These are phyloP conservation scores for Suillus subalutaceus DNA, from an alignment of 768 basidiomycete species.

Conservation along the genomic window DNA sequence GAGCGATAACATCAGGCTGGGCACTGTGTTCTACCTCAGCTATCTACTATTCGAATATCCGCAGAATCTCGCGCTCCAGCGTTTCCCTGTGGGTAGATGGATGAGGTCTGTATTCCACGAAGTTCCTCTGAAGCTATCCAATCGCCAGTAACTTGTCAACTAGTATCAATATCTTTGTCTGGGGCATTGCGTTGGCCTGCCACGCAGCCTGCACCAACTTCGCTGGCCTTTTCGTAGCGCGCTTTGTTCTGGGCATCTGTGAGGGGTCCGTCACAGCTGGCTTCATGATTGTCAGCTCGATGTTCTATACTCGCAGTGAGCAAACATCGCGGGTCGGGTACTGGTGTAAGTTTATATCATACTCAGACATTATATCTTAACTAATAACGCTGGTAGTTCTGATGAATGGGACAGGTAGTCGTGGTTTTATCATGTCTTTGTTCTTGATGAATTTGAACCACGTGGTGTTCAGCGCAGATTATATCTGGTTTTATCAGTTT, in stretches of 20 bases:
- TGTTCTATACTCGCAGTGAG: constrained; percentile 78
- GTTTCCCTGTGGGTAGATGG: constrained; percentile 79
- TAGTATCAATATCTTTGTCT: constrained; percentile 67
- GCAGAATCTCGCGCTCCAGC: constrained; percentile 71
- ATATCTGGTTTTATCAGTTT: constrained; percentile 71
- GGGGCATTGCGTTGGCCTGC: constrained; percentile 59
- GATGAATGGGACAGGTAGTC: constrained; percentile 72
- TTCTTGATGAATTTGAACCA: constrained; percentile 4
- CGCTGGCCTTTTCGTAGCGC: constrained; percentile 60
- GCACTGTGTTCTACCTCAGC: constrained; percentile 74
- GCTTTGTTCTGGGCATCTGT: constrained; percentile 71
- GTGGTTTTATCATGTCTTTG: not conserved
- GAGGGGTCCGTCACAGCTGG: constrained; percentile 76
- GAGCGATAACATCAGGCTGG: constrained; percentile 51
- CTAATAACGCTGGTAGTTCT: constrained; percentile 46
- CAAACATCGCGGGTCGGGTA: constrained; percentile 72
- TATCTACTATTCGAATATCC: constrained; percentile 76
- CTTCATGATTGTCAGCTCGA: constrained; percentile 74
- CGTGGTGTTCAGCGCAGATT: constrained; percentile 55
- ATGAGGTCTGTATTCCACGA: constrained; percentile 55
- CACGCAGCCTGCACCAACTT: constrained; percentile 79
- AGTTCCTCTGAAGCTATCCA: not conserved
- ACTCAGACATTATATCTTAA: not conserved
- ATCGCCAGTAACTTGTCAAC: not conserved
- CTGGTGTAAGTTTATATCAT: constrained; percentile 58